A percentile compares a stretch with the other conserved stretches of the same genome.
Evolutionary conservation across 2,329 filamentous ascomycete species (phyloP).

Genomic region (Fusarium tanahbumbuense): DNA sequence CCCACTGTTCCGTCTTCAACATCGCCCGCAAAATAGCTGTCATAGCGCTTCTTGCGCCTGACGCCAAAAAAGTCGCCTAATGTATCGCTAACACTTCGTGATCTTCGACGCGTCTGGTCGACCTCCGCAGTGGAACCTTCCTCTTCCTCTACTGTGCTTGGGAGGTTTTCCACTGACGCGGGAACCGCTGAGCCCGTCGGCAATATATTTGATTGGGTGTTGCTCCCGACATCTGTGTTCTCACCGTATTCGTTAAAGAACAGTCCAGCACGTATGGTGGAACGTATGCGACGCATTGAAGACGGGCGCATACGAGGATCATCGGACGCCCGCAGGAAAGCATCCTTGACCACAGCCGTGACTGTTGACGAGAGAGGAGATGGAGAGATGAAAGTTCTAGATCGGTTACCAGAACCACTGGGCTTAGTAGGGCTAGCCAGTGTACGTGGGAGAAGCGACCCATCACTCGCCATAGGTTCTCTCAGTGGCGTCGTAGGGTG

Average conservation of each 20-base stretch:
- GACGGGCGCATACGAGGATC: conserved; percentile 55
- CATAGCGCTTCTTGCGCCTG: conserved; percentile 49
- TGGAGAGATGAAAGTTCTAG: conserved; percentile 67
- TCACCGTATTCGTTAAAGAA: conserved; percentile 63
- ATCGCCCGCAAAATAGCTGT: conserved; percentile 38
- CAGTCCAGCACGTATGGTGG: conserved; percentile 64
- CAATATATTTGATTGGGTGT: conserved; percentile 24
- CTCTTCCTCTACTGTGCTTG: conserved; percentile 36
- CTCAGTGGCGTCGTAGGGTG: conserved; percentile 50
- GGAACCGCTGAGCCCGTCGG: conserved; percentile 36
- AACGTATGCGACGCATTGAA: conserved; percentile 60
- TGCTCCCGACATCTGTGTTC: conserved; percentile 29
- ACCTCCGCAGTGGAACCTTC: conserved; percentile 23
- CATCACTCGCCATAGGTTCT: conserved; percentile 46
- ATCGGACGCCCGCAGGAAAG: conserved; percentile 61
- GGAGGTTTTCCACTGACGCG: conserved; percentile 45
- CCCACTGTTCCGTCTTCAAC: conserved; percentile 37
- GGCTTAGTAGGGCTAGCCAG: conserved; percentile 47
- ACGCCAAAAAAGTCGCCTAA: conserved; percentile 56
- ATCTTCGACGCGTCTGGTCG: conserved; percentile 46
- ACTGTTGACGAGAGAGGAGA: conserved; percentile 71
- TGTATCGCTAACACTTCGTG: conserved; percentile 57
- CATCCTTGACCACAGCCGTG: conserved; percentile 68
- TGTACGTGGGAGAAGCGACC: conserved; percentile 47
- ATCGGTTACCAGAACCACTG: conserved; percentile 42